phyloP scores from a whole-genome alignment of 768 basidiomycete species.

The Mycena latifolia region DNA sequence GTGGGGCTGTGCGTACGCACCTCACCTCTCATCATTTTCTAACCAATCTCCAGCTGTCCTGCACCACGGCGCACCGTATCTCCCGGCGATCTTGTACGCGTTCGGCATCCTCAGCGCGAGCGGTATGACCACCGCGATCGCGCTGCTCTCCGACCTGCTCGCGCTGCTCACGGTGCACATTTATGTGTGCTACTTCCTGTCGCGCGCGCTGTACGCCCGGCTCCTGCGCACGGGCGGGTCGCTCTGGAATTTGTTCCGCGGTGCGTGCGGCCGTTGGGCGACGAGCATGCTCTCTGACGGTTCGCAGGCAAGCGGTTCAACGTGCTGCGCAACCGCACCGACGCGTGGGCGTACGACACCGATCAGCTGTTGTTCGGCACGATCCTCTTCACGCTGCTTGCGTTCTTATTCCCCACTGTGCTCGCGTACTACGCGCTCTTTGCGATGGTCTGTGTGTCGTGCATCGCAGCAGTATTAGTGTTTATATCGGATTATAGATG shows the following conservation, averaged over 20 bases:
- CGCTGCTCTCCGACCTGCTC: conserved; percentile 76
- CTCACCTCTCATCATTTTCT: background rate
- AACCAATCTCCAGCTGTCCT: conserved; percentile 39
- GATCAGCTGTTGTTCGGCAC: conserved; percentile 98
- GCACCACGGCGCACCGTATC: conserved; percentile 41
- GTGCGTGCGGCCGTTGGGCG: conserved; percentile 49
- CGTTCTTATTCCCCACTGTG: conserved; percentile 89
- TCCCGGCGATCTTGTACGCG: conserved; percentile 50
- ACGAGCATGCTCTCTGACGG: background rate
- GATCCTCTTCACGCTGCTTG: conserved; percentile 84
- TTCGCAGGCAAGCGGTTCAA: conserved; percentile 89
- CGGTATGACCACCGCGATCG: conserved; percentile 76
- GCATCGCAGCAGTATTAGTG: too few relatives aligned
- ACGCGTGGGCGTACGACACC: conserved; percentile 91
- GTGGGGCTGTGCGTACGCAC: conserved; percentile 71
- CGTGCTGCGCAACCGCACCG: conserved; percentile 86
- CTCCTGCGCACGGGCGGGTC: conserved; percentile 71
- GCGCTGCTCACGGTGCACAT: conserved; percentile 79
- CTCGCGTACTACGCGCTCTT: conserved; percentile 90
- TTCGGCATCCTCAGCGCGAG: conserved; percentile 46
- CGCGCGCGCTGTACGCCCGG: conserved; percentile 70
- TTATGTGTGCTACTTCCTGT: conserved; percentile 74
- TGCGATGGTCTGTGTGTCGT: conserved; percentile 66
- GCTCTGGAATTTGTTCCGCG: conserved; percentile 93
- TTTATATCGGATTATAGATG: too few relatives aligned